Base-by-base conservation (phyloP, 768 basidiomycete genomes). In the Floccularia luteovirens region DNA sequence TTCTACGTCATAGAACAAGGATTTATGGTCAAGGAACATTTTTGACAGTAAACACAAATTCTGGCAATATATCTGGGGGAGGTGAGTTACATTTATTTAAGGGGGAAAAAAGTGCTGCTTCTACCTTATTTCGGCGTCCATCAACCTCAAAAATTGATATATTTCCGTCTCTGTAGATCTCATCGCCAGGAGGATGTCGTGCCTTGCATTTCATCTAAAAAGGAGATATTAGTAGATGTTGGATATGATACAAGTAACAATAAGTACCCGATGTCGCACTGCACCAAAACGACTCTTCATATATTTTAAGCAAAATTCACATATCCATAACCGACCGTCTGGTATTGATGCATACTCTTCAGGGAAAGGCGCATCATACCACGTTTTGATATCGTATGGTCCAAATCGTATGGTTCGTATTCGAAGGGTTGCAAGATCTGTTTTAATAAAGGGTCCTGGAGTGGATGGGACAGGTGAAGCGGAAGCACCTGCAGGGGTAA, bases 21-120 rank as follows among this genome's bases (percentile, higher is more conserved):
- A 97, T 61, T 98, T 98, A 67, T 96, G 92, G 59, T 97, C 91
- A 49, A 98, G 76, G 62, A 98, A 98, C 93, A 97, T 97, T 62
- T 96, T 97, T 43, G 94, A 94, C 27, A 98, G 72, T 44, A 98
- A 70, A 61, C 94, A 98, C 20, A 99, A 75, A 60, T 99, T 98
- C 58, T 99, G 96, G 59, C 96, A 98, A 60, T 97, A 99, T 54
- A 98, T 98, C 88, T 90, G 55, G 12, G 36, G 24, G 8, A 38
- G 42, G 42, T 48, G 25, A 49, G 20, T 5, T 43, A 41, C 32
- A 35, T 24, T 32, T 31, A 19, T 25, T 31, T 13, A 23, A 21
- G 30, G 31, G 20, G 11, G 24, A 27, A 23, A 33, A 42, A 39
- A 38, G 43, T 28, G 10, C 6, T 25, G 36, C 52, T 21, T n/a